Evolutionary conservation across 148 eudicot species (phyloP).

Genomic region (Cornus kousa): DNA sequence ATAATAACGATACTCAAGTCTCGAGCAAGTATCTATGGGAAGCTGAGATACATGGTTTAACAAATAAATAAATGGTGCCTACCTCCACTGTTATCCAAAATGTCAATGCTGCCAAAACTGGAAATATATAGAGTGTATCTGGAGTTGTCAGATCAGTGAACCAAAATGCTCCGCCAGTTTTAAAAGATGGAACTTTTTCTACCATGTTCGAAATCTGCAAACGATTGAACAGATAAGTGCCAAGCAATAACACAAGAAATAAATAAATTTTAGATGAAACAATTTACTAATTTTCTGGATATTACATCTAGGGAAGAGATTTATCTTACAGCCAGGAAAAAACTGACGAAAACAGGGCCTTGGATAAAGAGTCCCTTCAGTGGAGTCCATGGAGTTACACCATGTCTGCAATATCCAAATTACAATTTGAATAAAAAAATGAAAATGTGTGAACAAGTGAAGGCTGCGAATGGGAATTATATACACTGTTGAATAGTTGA

Average conservation of each 20-base stretch:
- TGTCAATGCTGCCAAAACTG: slow-evolving; percentile 71
- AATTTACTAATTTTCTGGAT: neutral
- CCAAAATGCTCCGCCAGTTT: slow-evolving; percentile 87
- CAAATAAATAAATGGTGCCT: slow-evolving; percentile 16
- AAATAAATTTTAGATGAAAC: neutral
- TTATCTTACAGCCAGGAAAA: slow-evolving; percentile 92
- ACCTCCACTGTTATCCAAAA: slow-evolving; percentile 92
- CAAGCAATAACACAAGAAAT: slow-evolving; percentile 1
- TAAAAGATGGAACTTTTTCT: slow-evolving; percentile 89
- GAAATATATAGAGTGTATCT: slow-evolving; percentile 67
- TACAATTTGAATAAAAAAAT: neutral
- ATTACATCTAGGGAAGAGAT: slow-evolving; percentile 5
- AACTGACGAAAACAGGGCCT: slow-evolving; percentile 86
- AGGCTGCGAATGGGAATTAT: neutral
- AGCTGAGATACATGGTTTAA: slow-evolving; percentile 8
- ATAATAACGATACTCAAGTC: neutral
- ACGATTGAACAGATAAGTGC: neutral
- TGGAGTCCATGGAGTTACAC: slow-evolving; percentile 87
- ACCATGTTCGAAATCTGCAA: slow-evolving; percentile 87
- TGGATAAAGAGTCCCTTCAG: slow-evolving; percentile 78
- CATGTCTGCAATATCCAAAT: slow-evolving; percentile 50
- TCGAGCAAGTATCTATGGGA: no score
- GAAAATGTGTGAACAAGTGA: neutral
- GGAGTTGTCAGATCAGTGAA: slow-evolving; percentile 87
- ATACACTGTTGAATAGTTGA: neutral